Conservation (phyloP, 1,284 basidiomycete genomes). For the Rhodotorula sp. region DNA sequence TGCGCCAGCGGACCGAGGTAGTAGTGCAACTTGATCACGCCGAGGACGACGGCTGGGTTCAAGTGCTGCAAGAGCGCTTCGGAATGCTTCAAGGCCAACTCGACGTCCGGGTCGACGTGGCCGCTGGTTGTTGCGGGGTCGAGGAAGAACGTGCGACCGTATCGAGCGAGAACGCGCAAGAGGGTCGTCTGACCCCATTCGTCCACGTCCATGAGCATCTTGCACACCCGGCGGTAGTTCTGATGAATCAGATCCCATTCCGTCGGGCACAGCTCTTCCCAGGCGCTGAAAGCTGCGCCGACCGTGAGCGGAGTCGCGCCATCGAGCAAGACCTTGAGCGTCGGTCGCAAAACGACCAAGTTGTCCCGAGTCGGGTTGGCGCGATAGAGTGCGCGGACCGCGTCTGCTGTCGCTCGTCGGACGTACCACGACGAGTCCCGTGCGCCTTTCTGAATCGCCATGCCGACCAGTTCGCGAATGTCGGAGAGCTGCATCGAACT, state of each 20-base stretch:
- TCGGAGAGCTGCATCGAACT: constrained; percentile 43
- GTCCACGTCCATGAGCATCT: constrained; percentile 82
- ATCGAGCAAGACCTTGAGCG: constrained; percentile 71
- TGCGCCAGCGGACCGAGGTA: constrained; percentile 66
- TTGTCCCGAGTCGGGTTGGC: constrained; percentile 25
- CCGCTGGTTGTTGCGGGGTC: constrained; percentile 59
- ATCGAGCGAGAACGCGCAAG: constrained; percentile 74
- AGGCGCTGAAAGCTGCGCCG: constrained; percentile 81
- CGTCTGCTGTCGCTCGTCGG: constrained; percentile 42
- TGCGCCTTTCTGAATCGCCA: constrained; percentile 39
- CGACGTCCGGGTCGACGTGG: constrained; percentile 65
- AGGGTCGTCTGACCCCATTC: constrained; percentile 92
- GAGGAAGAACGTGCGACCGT: constrained; percentile 79
- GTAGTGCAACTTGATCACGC: constrained; percentile 68
- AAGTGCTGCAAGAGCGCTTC: constrained; percentile 77
- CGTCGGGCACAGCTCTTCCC: constrained; percentile 77
- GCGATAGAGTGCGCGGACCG: constrained; percentile 29
- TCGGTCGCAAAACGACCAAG: constrained; percentile 60
- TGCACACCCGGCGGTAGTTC: constrained; percentile 82
- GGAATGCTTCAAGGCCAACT: constrained; percentile 68
- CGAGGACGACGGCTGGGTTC: constrained; percentile 81
- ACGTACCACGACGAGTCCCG: constrained; percentile 46
- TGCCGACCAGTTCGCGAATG: constrained; percentile 45
- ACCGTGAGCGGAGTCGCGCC: constrained; percentile 85
- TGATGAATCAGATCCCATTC: constrained; percentile 78